phyloP scores from a whole-genome alignment of 2,329 filamentous ascomycete genomes.

The Simplicillium sp. region DNA sequence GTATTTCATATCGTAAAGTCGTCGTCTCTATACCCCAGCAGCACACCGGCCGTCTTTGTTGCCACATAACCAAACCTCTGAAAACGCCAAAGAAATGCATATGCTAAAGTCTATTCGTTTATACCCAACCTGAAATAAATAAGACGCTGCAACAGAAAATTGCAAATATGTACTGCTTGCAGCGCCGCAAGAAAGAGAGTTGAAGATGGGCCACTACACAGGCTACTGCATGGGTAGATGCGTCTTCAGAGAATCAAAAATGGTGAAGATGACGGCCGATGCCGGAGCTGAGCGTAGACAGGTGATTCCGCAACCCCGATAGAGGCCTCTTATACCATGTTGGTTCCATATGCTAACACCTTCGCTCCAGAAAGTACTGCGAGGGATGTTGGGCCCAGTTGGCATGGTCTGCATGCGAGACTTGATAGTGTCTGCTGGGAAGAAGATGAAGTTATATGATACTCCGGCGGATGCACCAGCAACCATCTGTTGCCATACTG shows the following conservation, averaged over 20 bases:
- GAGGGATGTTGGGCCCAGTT: slow-evolving; percentile 42
- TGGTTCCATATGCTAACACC: slow-evolving; percentile 67
- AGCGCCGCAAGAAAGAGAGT: too few relatives aligned
- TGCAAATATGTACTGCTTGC: too few relatives aligned
- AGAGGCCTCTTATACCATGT: slow-evolving; percentile 75
- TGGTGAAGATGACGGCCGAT: slow-evolving; percentile 95
- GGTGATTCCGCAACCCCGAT: slow-evolving; percentile 91
- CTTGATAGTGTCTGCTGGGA: slow-evolving; percentile 95
- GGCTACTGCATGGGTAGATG: slow-evolving; percentile 43
- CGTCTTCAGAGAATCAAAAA: slow-evolving; percentile 79
- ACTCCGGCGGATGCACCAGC: slow-evolving; percentile 85
- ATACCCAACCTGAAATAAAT: too few relatives aligned
- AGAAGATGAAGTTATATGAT: slow-evolving; percentile 95
- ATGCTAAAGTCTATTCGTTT: too few relatives aligned
- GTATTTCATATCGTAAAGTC: too few relatives aligned
- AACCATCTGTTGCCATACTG: slow-evolving; percentile 77
- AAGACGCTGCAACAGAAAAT: too few relatives aligned
- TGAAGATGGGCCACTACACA: background rate
- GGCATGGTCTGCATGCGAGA: slow-evolving; percentile 91
- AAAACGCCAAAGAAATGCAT: too few relatives aligned
- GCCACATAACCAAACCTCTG: too few relatives aligned
- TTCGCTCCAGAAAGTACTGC: slow-evolving; percentile 64
- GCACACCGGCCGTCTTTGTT: too few relatives aligned
- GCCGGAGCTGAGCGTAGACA: slow-evolving; percentile 81
- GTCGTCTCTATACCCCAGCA: too few relatives aligned